Conservation (phyloP, 2,329 filamentous ascomycete genomes). For the Neonectria ditissima region DNA sequence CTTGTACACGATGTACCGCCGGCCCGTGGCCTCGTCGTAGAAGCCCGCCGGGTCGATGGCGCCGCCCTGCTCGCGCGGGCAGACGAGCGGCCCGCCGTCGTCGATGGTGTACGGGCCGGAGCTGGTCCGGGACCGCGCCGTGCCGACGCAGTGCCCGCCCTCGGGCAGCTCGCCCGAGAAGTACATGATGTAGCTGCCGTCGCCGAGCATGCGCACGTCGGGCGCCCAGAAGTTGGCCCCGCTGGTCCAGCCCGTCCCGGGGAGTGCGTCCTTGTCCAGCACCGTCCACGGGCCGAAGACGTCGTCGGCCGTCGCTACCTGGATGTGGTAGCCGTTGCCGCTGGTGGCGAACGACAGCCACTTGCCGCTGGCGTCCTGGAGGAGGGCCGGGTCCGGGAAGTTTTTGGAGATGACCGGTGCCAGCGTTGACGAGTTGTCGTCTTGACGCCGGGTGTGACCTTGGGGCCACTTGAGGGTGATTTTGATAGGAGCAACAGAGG, state of each 20-base stretch:
- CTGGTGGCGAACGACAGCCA: constrained; percentile 72
- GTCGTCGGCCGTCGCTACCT: constrained; percentile 63
- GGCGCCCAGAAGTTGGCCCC: constrained; percentile 70
- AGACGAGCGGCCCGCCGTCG: constrained; percentile 60
- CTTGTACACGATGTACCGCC: constrained; percentile 73
- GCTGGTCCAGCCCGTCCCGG: constrained; percentile 65
- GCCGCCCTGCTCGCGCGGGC: constrained; percentile 65
- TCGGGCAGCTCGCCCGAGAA: constrained; percentile 63
- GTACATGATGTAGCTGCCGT: constrained; percentile 70
- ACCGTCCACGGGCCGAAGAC: constrained; percentile 61
- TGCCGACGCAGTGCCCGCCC: constrained; percentile 68
- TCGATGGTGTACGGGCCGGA: constrained; percentile 66
- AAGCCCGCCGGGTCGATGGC: constrained; percentile 74
- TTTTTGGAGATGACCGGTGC: constrained; percentile 47
- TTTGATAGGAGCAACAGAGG: constrained; percentile 10
- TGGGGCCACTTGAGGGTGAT: constrained; percentile 18
- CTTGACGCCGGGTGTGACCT: constrained; percentile 20
- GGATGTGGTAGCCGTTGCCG: constrained; percentile 62
- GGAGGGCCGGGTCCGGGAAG: constrained; percentile 67
- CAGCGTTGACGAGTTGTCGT: constrained; percentile 10
- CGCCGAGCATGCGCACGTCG: constrained; percentile 63
- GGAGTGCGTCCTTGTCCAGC: constrained; percentile 66
- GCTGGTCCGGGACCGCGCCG: constrained; percentile 60
- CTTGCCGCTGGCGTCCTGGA: constrained; percentile 58
- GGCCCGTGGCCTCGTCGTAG: constrained; percentile 62